Base-by-base conservation (phyloP, 352 stramenopile species). In the Pythium grandisporangium region DNA sequence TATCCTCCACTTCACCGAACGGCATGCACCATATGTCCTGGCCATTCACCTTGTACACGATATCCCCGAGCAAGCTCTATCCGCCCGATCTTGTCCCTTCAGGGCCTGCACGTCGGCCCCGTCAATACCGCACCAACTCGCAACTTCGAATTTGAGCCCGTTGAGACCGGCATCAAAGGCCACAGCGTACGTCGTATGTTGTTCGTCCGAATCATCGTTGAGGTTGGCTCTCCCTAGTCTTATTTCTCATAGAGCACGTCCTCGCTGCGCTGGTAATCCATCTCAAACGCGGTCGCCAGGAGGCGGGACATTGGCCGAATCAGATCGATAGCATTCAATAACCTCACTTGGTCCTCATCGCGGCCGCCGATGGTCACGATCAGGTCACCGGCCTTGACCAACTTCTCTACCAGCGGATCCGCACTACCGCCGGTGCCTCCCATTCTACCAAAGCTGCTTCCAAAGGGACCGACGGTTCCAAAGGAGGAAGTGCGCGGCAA, bases 21-120 rank as follows among this genome's bases (percentile, higher is more conserved):
- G 75, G 75, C 70, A 90, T 90, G 48, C 71, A 87, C 11, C 90
- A 53, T 51, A 90, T 74, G 37, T 90, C 74, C 20, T 62, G 63
- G 37, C 87, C 79, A 52, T 87, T 89, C 35, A 90, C 79, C 51
- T 93, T 90, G 61, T 84, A 93, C 37, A 90, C 76, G 44, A 89
- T 93, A 57, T 93, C 76, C 30, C 76, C 76, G 11, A 90, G 57
- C 12, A 67, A 78, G 64, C 89, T 90, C 66, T 84, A 77, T 30
- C 79, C 79, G 36, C 66, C 90, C 6, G 63, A 84, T 54, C 79
- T 54, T 92, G 79, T 11, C 79, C 79, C 48, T 90, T 92, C 8
- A 92, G 33, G 20, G 76, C 79, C 19, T 73, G 75, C 45, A 92
- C 79, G 16, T 90, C 73, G 0, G 76, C 79, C 41, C 79, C 79